Evolutionary conservation across 768 basidiomycete species (phyloP), one percentile per base, ranked within the genome.

Genomic region (Arthromyces matolae): DNA sequence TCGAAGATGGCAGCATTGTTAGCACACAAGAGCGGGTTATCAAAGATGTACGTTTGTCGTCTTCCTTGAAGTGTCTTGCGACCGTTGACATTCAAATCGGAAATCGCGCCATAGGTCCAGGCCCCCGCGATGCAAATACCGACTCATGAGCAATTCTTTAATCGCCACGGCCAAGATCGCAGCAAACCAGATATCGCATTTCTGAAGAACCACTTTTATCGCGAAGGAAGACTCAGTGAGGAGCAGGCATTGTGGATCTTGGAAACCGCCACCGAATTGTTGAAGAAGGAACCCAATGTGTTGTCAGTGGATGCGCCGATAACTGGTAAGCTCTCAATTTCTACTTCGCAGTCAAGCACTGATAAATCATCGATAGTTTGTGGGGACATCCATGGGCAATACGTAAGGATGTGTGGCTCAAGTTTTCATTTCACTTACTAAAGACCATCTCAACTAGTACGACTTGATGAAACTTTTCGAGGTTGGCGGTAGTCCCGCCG

Each of bases 341-440:
- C 19, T 27, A 23, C 20, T 45, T 54, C 33, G 24, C 13, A 36
- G 1, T 32, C 5, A 20, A 49, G 13, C 36, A 18, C 29, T 29
- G 24, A 34, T 38, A 20, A 45, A 25, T 42, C 45, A 28, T 8
- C 23, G 13, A 35, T 59, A 93, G 92, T 93, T 29, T 98, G 95
- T 66, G 96, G 95, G 39, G 95, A 98, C 71, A 96, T 98, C 37
- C 95, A 98, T 60, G 95, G 95, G 1, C 95, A 99, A 90, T 99
- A 99, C 71, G 95, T 96, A 59, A 65, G 89, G 72, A 41, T 39
- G 58, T 23, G 19, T 33, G 23, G 23, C 37, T 20, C n/a, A 43
- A 23, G 27, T 19, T 41, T 36, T 19, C 22, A 33, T 20, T 34
- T 27, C 9, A 29, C 29, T 28, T 53, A 41, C 45, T 52, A 39